A percentile compares a stretch with the other conserved stretches of the same genome.
Conservation (phyloP, 2,329 filamentous ascomycete genomes). For the Xylaria sp. region DNA sequence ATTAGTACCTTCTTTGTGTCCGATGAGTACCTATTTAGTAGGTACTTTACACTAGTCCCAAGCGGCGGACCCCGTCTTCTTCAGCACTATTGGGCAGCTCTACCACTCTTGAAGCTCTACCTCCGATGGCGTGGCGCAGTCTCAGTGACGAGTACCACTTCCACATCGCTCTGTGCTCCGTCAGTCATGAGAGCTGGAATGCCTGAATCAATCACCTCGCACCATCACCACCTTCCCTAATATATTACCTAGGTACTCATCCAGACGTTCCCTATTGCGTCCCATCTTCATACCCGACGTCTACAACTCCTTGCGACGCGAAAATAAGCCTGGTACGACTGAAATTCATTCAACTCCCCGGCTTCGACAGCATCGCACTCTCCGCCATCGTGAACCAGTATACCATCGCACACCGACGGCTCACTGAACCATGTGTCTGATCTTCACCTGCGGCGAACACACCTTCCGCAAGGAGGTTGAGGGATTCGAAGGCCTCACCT, state of each 20-base stretch:
- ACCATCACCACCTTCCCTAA: neutral
- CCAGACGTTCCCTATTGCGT: conserved; percentile 1
- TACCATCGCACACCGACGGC: conserved; percentile 8
- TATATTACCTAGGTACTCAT: conserved; percentile 1
- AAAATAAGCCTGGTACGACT: neutral
- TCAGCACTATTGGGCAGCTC: neutral
- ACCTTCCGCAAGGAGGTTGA: conserved; percentile 69
- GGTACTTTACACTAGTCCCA: neutral
- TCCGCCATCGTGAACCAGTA: neutral
- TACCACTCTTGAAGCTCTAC: neutral
- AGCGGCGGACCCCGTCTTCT: neutral
- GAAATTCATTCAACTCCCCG: neutral
- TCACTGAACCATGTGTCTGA: conserved; percentile 65
- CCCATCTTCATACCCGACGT: conserved; percentile 1
- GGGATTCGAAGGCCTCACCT: conserved; percentile 71
- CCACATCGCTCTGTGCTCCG: conserved; percentile 6
- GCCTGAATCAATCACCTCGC: conserved; percentile 15
- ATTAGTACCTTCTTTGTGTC: too few relatives aligned
- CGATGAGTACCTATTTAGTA: too few relatives aligned
- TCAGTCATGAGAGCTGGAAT: conserved; percentile 16
- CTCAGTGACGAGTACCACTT: conserved; percentile 20
- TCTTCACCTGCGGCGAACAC: conserved; percentile 71
- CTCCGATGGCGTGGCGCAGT: conserved; percentile 10
- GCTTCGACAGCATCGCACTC: neutral
- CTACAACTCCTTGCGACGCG: conserved; percentile 2